phyloP scores from a whole-genome alignment of 2,329 filamentous ascomycete species.

The Exophiala dermatitidis region DNA sequence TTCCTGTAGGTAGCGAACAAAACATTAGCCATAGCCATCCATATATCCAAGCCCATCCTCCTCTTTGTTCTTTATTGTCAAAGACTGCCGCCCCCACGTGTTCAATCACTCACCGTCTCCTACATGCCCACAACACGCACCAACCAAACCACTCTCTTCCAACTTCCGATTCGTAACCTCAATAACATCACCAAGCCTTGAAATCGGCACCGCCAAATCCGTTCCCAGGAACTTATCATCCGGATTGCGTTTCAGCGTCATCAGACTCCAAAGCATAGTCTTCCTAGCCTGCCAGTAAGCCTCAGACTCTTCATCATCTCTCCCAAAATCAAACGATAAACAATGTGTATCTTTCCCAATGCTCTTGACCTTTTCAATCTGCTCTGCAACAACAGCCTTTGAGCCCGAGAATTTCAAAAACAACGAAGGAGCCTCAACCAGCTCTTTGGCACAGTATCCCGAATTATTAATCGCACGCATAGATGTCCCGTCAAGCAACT shows the following conservation, averaged over 20 bases:
- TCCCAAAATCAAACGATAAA: conserved; percentile 66
- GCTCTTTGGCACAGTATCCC: conserved; percentile 54
- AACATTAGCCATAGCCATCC: neutral
- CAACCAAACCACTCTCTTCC: conserved; percentile 76
- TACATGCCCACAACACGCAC: conserved; percentile 75
- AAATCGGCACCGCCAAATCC: conserved; percentile 77
- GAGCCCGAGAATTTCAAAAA: conserved; percentile 75
- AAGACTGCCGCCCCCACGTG: no score
- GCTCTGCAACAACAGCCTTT: conserved; percentile 61
- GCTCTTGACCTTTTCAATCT: conserved; percentile 59
- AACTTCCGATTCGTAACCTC: conserved; percentile 45
- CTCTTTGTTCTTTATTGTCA: no score
- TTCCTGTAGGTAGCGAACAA: conserved; percentile 40
- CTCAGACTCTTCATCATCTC: conserved; percentile 58
- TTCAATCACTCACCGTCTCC: conserved; percentile 53
- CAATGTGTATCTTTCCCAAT: conserved; percentile 59
- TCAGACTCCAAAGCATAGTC: conserved; percentile 72
- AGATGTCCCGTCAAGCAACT: conserved; percentile 82
- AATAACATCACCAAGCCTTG: conserved; percentile 52
- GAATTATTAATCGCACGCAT: conserved; percentile 75
- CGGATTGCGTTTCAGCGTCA: conserved; percentile 54
- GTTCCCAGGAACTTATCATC: conserved; percentile 68
- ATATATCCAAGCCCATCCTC: no score
- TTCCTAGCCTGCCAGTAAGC: conserved; percentile 80
- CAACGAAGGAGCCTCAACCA: conserved; percentile 66